Conservation (phyloP, 2,329 filamentous ascomycete species). For the Aschersonia sp. region DNA sequence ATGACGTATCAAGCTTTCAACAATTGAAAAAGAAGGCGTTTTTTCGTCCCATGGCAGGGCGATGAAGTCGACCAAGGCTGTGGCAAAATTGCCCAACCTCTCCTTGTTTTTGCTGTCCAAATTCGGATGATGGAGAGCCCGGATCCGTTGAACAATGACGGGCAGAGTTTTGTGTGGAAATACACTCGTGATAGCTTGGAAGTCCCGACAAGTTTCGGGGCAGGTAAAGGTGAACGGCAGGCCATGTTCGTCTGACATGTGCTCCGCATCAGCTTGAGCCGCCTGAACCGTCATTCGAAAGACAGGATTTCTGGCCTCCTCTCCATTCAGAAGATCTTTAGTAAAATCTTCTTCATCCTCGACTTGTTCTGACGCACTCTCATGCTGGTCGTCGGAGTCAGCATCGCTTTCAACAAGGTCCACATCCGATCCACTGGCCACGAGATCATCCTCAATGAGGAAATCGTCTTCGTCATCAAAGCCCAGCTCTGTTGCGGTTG, state of each 20-base stretch:
- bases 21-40: constrained; percentile 45
- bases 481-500: constrained; percentile 47
- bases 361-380: constrained; percentile 24
- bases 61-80: constrained; percentile 49
- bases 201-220: constrained; percentile 61
- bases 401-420: constrained; percentile 40
- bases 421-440: constrained; percentile 67
- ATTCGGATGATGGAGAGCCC: constrained; percentile 84
- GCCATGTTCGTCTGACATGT: constrained; percentile 34
- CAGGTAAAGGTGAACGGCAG: constrained; percentile 80
- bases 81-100: constrained; percentile 57
- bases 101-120: constrained; percentile 74
- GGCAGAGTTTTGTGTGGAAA: constrained; percentile 54
- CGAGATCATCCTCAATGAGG: constrained; percentile 72
- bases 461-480: constrained; percentile 95
- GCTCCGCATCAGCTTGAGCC: constrained; percentile 17
- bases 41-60: constrained; percentile 29
- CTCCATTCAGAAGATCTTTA: constrained; percentile 48
- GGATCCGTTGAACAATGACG: constrained; percentile 73
- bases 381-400: constrained; percentile 30
- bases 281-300: constrained; percentile 30
- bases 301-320: constrained; percentile 37
- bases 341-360: constrained; percentile 57
- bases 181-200: constrained; percentile 50
- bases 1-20: constrained; percentile 77